phyloP scores from a whole-genome alignment of 2,329 filamentous ascomycete species.

The Aspergillus novoparasiticus region DNA sequence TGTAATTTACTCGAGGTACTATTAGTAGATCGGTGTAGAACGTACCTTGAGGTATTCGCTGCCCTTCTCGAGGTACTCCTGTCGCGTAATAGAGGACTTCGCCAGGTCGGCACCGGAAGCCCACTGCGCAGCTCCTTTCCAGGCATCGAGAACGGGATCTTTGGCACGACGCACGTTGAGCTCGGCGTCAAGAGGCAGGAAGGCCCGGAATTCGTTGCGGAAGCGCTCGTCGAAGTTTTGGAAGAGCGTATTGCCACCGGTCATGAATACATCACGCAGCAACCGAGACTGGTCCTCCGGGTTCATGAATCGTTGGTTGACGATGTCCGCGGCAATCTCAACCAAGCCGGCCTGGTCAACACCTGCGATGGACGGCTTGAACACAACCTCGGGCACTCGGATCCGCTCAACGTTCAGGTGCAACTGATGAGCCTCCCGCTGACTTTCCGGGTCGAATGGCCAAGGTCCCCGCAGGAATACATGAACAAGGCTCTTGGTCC shows the following conservation, averaged over 20 bases:
- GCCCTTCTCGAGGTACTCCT: constrained; percentile 91
- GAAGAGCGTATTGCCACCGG: constrained; percentile 90
- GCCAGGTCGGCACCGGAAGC: constrained; percentile 61
- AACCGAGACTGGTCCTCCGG: constrained; percentile 66
- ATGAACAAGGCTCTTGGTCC: constrained; percentile 89
- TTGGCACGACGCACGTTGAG: constrained; percentile 72
- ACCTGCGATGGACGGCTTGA: constrained; percentile 88
- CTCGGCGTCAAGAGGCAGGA: constrained; percentile 69
- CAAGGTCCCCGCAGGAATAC: constrained; percentile 86
- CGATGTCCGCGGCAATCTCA: constrained; percentile 87
- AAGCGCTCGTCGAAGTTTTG: constrained; percentile 83
- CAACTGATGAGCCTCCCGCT: constrained; percentile 80
- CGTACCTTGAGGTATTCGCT: constrained; percentile 84
- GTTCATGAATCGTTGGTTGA: constrained; percentile 74
- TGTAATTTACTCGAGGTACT: background rate
- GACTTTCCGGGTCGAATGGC: constrained; percentile 78
- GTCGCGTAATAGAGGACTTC: constrained; percentile 69
- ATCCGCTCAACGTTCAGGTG: constrained; percentile 97
- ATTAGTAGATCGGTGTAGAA: background rate
- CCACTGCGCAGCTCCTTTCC: constrained; percentile 91
- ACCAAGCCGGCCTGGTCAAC: constrained; percentile 91
- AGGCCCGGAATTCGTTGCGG: constrained; percentile 68
- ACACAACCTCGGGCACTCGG: constrained; percentile 88
- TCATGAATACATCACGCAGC: constrained; percentile 85
- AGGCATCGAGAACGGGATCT: constrained; percentile 83